These are phyloP conservation scores for Talaromyces sp. DNA, from an alignment of 2,329 filamentous ascomycete genomes.

Conservation along the genomic window DNA sequence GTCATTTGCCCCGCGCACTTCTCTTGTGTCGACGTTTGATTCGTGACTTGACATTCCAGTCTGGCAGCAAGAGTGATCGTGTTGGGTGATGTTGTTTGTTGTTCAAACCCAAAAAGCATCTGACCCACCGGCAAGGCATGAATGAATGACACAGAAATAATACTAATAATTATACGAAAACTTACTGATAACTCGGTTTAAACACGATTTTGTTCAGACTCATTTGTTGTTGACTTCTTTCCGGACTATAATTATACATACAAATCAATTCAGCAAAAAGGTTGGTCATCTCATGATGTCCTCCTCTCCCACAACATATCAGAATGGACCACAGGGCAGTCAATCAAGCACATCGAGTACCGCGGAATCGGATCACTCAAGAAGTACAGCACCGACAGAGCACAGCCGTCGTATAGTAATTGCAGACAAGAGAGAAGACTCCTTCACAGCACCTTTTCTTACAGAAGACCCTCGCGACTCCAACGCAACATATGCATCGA, in stretches of 20 bases:
- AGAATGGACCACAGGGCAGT: slow-evolving; percentile 25
- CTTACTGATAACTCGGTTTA: not conserved
- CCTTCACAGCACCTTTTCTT: slow-evolving; percentile 17
- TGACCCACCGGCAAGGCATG: slow-evolving; percentile 8
- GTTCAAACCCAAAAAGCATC: slow-evolving; percentile 3
- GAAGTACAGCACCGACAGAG: slow-evolving; percentile 40
- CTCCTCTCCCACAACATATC: slow-evolving; percentile 28
- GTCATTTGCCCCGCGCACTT: not conserved
- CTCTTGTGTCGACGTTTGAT: not conserved
- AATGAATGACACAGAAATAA: not conserved
- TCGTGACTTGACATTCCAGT: slow-evolving; percentile 5
- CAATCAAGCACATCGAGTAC: slow-evolving; percentile 40
- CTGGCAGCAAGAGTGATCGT: not conserved
- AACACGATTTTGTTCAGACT: not conserved
- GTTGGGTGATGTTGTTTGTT: slow-evolving; percentile 11
- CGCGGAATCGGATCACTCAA: slow-evolving; percentile 35
- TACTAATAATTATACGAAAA: not conserved
- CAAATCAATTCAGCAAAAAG: not conserved
- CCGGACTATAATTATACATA: not conserved
- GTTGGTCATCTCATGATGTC: slow-evolving; percentile 24
- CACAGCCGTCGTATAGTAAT: slow-evolving; percentile 33
- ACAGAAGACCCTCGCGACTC: slow-evolving; percentile 52
- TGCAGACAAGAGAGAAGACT: slow-evolving; percentile 23
- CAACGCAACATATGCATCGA: slow-evolving; percentile 76
- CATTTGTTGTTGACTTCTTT: too few relatives aligned